Evolutionary conservation across 2,329 filamentous ascomycete species (phyloP), one percentile per base, ranked within the genome.

Genomic region (Cladophialophora immunda): DNA sequence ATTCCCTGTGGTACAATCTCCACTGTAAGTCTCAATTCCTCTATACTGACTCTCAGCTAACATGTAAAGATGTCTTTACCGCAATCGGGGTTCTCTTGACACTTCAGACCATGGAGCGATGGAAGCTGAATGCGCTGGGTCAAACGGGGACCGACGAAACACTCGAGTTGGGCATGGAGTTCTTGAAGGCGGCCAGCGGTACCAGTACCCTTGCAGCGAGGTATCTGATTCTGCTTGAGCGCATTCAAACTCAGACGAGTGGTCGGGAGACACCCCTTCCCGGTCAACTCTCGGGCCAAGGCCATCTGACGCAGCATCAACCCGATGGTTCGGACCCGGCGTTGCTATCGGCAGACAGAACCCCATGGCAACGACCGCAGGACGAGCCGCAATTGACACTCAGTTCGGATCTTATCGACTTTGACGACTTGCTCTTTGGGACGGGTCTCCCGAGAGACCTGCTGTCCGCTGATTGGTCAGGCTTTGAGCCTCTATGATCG

Each of bases 1-100:
- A 62, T 34, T 54, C 59, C 19, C 27, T 62, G 32, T 62, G 59
- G 59, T 62, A 62, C 22, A 52, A 53, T 41, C 52, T 62, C 19
- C 59, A 62, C 52, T 62, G 59, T 62, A 62, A 53, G 59, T n/a
- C 59, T 36, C 32, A 9, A 38, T 38, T 6, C 27, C 15, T 9
- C 11, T 3, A 13, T 27, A n/a, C 30, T 41, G 27, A 62, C 27
- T 4, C 6, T 27, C 25, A 41, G 15, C 55, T 38, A 13, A 50
- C 4, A 27, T 27, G 9, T 15, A 25, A 11, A 58, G 55, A 58
- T 5, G 55, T 58, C 15, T 58, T 58, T 29, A 34, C 55, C 8
- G 34, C 55, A 2, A 36, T 58, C 32, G 55, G 55, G 15, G 55
- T 58, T 5, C 55, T 58, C 32, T 34, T 58, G 15, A 58, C 55